Base-by-base conservation (phyloP, 2,329 filamentous ascomycete species). In the Microcyclosporella mali region DNA sequence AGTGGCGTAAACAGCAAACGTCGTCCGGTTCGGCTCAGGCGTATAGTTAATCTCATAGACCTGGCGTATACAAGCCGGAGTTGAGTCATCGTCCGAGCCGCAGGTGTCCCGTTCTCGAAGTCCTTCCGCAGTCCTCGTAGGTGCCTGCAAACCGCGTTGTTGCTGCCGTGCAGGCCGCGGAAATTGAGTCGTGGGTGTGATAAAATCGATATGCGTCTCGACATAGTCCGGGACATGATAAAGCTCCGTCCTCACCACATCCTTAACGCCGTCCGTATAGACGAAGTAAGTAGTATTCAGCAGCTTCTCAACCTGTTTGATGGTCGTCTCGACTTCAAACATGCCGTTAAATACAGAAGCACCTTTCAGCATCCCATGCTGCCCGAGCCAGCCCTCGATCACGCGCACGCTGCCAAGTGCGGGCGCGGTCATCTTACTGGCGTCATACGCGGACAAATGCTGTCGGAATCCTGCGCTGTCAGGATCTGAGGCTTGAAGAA, bases 1-100 rank as follows among this genome's bases (percentile, higher is more conserved):
- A 2, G 53, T 57, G 4, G 49, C 55, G 27, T 55, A 57, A 12
- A 57, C 46, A 2, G 49, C 53, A 38, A 56, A 57, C 4, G 43
- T 57, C 15, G 50, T 53, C 1, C 55, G 49, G 14, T 55, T 49
- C 6, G 55, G 51, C 21, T 50, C 41, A 12, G 48, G 30, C 1
- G 46, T 55, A 31, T 56, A 53, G 21, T 50, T 46, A 35, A 57
- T 56, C n/a, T 46, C 43, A 33, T 56, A 57, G n/a, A 50, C 41
- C 31, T 44, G 32, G 12, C 51, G 39, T 30, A 57, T 50, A 14
- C 55, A 56, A 4, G 43, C 33, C 7, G 55, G 55, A 2, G 51
- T 52, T 2, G 47, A 44, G 2, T 49, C 16, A 37, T 52, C 48
- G 12, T 42, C 35, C 3, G 44, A 28, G 12, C 41, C 47, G 35